Base-by-base conservation (phyloP, 352 stramenopile genomes). In the Thalassiosira oceanica region DNA sequence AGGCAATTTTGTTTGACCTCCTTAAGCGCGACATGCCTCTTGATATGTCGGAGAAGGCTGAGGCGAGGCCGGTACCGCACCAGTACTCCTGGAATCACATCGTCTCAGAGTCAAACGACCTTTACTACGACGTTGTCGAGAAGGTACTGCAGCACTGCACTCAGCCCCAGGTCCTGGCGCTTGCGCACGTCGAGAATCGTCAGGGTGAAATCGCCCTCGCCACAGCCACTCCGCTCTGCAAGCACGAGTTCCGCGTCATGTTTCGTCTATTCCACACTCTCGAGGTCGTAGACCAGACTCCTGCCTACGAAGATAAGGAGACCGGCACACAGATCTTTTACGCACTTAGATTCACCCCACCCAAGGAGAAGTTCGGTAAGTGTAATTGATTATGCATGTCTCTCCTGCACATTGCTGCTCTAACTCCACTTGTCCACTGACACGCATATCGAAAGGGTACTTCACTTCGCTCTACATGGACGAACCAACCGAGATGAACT, bases 281-380 rank as follows among this genome's bases (percentile, higher is more conserved):
- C 1, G 85, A 92, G 51, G 70, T 92, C 27, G 74, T 88, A 15
- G 84, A 92, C 55, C 74, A 87, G 68, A 68, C 70, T 23, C 82
- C 85, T 18, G 83, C 83, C 20, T 92, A 86, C 46, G 77, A 71
- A 13, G 83, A 92, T 28, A 69, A 72, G 36, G 55, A 84, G 5
- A 90, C 58, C 42, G 80, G 84, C 28, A 90, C 79, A 21, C 85
- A 92, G 66, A 90, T 92, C 48, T 92, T 87, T 36, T 92, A 92
- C 52, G 85, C 85, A 8, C 43, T 90, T 43, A 57, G 78, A 37
- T 92, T 87, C 31, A 64, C 78, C n/a, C n/a, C n/a, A n/a, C n/a
- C n/a, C n/a, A n/a, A n/a, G n/a, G n/a, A n/a, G n/a, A n/a, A n/a
- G n/a, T n/a, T n/a, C n/a, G n/a, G n/a, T n/a, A n/a, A n/a, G n/a